Evolutionary conservation across 306 rosid genomes (phyloP).

Genomic region (Prunus mongolica): DNA sequence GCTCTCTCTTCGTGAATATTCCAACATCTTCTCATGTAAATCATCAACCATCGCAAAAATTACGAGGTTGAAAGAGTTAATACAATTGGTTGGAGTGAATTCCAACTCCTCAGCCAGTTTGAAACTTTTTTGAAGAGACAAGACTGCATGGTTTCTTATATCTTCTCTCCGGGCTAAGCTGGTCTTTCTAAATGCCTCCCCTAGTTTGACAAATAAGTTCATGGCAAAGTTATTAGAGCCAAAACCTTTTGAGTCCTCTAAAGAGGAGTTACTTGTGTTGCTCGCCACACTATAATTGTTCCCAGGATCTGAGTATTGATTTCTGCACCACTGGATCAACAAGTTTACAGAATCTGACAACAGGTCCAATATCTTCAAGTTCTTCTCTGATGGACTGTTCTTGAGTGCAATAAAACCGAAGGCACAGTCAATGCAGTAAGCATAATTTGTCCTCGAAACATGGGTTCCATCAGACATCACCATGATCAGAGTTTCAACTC

Average conservation of each 20-base stretch:
- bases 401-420: conserved; percentile 68
- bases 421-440: conserved; percentile 68
- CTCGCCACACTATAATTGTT: conserved; percentile 41
- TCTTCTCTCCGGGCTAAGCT: conserved; percentile 83
- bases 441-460: conserved; percentile 49
- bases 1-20: conserved; percentile 79
- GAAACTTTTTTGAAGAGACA: conserved; percentile 61
- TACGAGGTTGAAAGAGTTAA: conserved; percentile 65
- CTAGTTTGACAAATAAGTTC: conserved; percentile 70
- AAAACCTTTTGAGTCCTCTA: conserved; percentile 50
- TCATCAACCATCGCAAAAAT: conserved; percentile 89
- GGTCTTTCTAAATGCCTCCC: conserved; percentile 69
- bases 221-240: conserved; percentile 44
- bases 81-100: conserved; percentile 48
- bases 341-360: conserved; percentile 57
- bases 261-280: conserved; percentile 52
- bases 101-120: conserved; percentile 63
- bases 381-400: conserved; percentile 81
- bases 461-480: conserved; percentile 53
- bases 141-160: conserved; percentile 77
- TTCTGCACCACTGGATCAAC: conserved; percentile 64
- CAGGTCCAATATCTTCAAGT: conserved; percentile 59
- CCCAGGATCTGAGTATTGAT: conserved; percentile 50
- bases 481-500: conserved; percentile 59
- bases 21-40: conserved; percentile 86